A percentile compares a stretch with the other conserved stretches of the same genome.
phyloP scores from a whole-genome alignment of 768 basidiomycete species.

The Kwoniella heveanensis region DNA sequence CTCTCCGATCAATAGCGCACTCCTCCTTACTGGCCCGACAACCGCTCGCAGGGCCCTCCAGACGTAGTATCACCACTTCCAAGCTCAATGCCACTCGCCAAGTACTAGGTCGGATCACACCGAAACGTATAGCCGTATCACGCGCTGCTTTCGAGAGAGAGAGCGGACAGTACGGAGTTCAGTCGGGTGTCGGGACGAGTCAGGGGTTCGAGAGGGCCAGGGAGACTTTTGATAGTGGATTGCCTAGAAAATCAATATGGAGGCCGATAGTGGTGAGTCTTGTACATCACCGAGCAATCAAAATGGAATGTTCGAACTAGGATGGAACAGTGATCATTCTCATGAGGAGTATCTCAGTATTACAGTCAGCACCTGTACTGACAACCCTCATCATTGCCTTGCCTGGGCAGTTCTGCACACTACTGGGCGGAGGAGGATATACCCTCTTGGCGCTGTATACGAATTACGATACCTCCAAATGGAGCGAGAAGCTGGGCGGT shows the following conservation, averaged over 20 bases:
- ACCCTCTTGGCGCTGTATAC: constrained; percentile 46
- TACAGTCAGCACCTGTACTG: too few species aligned
- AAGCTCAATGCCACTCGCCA: constrained; percentile 20
- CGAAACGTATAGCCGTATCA: constrained; percentile 45
- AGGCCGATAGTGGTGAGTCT: constrained; percentile 40
- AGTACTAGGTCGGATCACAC: constrained; percentile 47
- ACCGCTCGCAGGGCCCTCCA: constrained; percentile 10
- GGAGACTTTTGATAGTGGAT: constrained; percentile 5
- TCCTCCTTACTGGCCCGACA: neutral
- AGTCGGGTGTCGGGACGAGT: neutral
- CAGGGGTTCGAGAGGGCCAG: constrained; percentile 3
- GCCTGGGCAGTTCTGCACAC: constrained; percentile 42
- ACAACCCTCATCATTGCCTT: neutral
- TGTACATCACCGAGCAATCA: neutral
- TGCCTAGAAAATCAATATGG: constrained; percentile 45
- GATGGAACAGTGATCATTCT: too few species aligned
- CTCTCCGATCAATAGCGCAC: neutral
- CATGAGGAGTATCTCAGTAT: too few species aligned
- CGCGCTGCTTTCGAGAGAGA: constrained; percentile 27
- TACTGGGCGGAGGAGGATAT: constrained; percentile 49
- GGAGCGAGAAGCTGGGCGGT: constrained; percentile 43
- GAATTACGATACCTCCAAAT: constrained; percentile 51
- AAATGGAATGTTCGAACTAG: neutral
- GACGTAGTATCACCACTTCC: neutral
- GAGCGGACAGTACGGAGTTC: neutral